Base-by-base conservation (phyloP, 192 early-diverging fungal species). In the Jimgerdemannia flammicorona region DNA sequence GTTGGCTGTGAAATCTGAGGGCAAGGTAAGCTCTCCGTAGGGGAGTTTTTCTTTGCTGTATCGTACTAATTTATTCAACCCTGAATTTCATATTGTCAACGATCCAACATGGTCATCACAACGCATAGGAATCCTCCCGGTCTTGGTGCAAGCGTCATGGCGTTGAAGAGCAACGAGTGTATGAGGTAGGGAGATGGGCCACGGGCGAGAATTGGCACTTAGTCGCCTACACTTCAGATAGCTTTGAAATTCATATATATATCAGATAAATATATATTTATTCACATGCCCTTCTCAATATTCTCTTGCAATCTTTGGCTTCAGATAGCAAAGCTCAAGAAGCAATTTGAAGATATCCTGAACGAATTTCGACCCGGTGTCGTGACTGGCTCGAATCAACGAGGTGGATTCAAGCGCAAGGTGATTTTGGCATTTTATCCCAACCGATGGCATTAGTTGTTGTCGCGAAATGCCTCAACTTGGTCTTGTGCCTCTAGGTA, bases 81-180 rank as follows among this genome's bases (percentile, higher is more conserved):
- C 29, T 29, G 29, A 29, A 29, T 29, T 29, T 29, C 29, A 29
- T 29, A 29, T 29, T 29, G 29, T 29, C 29, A 29, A 29, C 29
- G 29, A 29, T 29, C 29, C 29, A 29, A 29, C 29, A 29, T 29
- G 29, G 29, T 29, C 29, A 29, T 29, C 29, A 29, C 29, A 29
- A 29, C 29, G 29, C 29, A 29, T 63, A 86, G 76, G 75, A 85
- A 69, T 85, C 81, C 18, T 91, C 90, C 3, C 70, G 78, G 43
- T 76, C 70, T n/a, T 92, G 91, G 91, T 91, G 89, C 69, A 80
- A 75, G 43, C 77, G 80, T 19, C 81, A 84, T 78, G 91, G 91
- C n/a, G 72, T 91, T 17, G 91, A 92, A 79, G 91, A 92, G 72
- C 90, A 92, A 70, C 84, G 91, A 40, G 44, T 92, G 43, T 92